A percentile compares a stretch with the other conserved stretches of the same genome.
phyloP scores from a whole-genome alignment of 2,329 filamentous ascomycete species.

The Pestalotiopsis sp. region DNA sequence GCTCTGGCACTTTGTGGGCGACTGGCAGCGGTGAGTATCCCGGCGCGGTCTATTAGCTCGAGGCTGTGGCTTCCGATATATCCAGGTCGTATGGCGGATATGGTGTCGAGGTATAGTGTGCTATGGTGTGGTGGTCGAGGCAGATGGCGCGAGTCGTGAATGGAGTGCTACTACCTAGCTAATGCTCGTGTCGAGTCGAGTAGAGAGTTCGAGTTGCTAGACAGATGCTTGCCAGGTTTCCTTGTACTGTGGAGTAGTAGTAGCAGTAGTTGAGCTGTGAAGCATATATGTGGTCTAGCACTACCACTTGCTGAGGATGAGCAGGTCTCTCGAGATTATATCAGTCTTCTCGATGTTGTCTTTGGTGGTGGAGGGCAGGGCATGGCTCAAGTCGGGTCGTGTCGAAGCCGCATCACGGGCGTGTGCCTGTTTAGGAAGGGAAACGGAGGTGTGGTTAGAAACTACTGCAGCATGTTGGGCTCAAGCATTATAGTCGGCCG shows the following conservation, averaged over 20 bases:
- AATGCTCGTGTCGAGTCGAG: neutral
- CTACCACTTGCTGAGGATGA: neutral
- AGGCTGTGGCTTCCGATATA: neutral
- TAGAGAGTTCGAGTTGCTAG: neutral
- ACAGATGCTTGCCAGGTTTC: neutral
- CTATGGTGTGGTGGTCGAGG: neutral
- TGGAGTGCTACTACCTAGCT: neutral
- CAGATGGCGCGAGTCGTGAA: neutral
- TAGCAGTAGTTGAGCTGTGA: neutral
- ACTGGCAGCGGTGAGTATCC: neutral
- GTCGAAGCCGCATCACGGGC: conserved; percentile 12
- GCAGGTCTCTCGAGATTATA: neutral
- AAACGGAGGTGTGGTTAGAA: conserved; percentile 19
- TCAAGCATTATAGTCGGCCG: conserved; percentile 17
- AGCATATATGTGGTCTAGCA: neutral
- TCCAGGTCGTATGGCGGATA: neutral
- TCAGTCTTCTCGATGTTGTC: neutral
- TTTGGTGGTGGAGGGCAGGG: neutral
- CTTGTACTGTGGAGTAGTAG: no score
- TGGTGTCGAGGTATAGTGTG: neutral
- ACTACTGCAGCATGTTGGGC: conserved; percentile 19
- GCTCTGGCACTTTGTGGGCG: neutral
- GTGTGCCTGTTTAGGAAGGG: conserved; percentile 15
- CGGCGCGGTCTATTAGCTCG: neutral
- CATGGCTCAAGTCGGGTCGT: conserved; percentile 1